Evolutionary conservation across 495 filamentous ascomycete species (phyloP).

Genomic region (Cudoniella acicularis): DNA sequence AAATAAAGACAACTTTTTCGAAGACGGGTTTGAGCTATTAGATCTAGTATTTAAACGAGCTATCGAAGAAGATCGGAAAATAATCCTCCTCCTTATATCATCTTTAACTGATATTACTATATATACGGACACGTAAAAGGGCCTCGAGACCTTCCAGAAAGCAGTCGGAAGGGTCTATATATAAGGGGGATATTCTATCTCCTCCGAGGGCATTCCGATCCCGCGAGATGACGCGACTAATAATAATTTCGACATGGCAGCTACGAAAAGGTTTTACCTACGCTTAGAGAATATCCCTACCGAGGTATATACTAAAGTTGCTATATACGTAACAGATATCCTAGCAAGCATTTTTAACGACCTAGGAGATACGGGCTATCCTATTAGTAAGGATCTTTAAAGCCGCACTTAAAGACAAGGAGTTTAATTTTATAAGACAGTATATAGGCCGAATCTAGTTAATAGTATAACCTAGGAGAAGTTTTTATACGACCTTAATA

Average conservation of each 20-base stretch:
- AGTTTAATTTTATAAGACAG: background rate
- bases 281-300: slow-evolving; percentile 2
- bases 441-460: background rate
- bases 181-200: slow-evolving; percentile 6
- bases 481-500: slow-evolving; percentile 5
- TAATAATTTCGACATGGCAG: slow-evolving; percentile 1
- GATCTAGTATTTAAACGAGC: slow-evolving; percentile 4
- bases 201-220: background rate
- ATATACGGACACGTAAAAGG: background rate
- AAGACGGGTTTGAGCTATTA: slow-evolving; percentile 5
- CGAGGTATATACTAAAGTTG: slow-evolving; percentile 7
- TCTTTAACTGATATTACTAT: slow-evolving; percentile 9
- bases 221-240: slow-evolving; percentile 4
- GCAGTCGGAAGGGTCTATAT: slow-evolving; percentile 10
- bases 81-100: slow-evolving; percentile 5
- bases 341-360: slow-evolving; percentile 5
- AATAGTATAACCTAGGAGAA: slow-evolving; percentile 1
- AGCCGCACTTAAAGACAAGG: background rate
- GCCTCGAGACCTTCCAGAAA: slow-evolving; percentile 5
- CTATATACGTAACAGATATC: slow-evolving; percentile 7
- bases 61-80: slow-evolving; percentile 2
- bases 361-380: background rate
- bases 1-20: slow-evolving; percentile 3
- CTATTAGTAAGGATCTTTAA: slow-evolving; percentile 4
- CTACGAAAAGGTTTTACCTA: slow-evolving; percentile 1